phyloP scores from a whole-genome alignment of 2,329 filamentous ascomycete genomes.

The Colletotrichum sp. region DNA sequence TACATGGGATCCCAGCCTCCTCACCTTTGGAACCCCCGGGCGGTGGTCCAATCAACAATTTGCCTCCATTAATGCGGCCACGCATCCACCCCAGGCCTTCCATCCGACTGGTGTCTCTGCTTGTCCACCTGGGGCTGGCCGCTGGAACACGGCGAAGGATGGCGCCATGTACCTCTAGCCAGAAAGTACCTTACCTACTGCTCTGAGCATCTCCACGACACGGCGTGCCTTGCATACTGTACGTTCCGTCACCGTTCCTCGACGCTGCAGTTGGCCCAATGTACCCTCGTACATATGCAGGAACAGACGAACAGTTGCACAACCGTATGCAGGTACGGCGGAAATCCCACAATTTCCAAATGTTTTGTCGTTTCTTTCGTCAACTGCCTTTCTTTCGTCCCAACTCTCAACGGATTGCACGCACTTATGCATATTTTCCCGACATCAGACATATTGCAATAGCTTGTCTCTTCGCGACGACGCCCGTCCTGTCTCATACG shows the following conservation, averaged over 20 bases:
- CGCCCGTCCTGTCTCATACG: background rate
- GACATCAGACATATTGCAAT: background rate
- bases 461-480: background rate
- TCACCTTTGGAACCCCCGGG: background rate
- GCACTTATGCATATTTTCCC: background rate
- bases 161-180: background rate
- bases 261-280: background rate
- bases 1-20: slow-evolving; percentile 1
- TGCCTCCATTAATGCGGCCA: slow-evolving; percentile 19
- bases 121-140: background rate
- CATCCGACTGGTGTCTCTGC: background rate
- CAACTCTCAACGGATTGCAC: background rate
- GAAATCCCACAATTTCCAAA: background rate
- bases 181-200: background rate
- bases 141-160: background rate
- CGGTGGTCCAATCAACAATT: slow-evolving; percentile 16
- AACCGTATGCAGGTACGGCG: slow-evolving; percentile 19
- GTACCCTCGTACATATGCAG: slow-evolving; percentile 16
- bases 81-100: slow-evolving; percentile 1
- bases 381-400: background rate
- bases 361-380: background rate
- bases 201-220: background rate
- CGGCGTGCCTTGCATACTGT: slow-evolving; percentile 17
- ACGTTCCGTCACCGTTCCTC: background rate
- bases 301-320: slow-evolving; percentile 17